Conservation (phyloP, 2,329 filamentous ascomycete species). For the Cryoendolithus antarcticus region DNA sequence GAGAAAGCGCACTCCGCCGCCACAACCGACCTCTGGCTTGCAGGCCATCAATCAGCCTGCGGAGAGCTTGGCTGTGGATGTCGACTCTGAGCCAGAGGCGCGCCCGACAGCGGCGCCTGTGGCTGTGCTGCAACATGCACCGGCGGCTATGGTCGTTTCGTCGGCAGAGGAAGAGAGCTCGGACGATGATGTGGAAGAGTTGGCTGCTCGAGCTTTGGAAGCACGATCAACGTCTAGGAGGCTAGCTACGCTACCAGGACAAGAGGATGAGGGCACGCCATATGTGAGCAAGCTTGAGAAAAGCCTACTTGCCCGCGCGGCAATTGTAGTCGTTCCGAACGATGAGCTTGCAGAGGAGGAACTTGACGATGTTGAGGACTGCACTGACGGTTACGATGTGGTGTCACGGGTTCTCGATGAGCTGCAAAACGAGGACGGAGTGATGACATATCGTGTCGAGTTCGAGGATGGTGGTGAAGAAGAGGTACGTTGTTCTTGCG, state of each 20-base stretch:
- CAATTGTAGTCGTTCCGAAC: slow-evolving; percentile 2
- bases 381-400: slow-evolving; percentile 14
- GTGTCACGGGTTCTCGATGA: slow-evolving; percentile 31
- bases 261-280: no score
- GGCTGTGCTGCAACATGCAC: slow-evolving; percentile 11
- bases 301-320: background rate
- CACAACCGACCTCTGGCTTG: slow-evolving; percentile 5
- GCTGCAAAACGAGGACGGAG: slow-evolving; percentile 17
- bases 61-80: slow-evolving; percentile 1
- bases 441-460: slow-evolving; percentile 28
- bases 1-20: slow-evolving; percentile 1
- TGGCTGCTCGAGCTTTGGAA: background rate
- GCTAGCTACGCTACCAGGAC: no score
- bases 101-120: slow-evolving; percentile 6
- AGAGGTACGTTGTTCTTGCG: slow-evolving; percentile 26
- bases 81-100: slow-evolving; percentile 5
- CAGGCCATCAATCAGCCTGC: slow-evolving; percentile 5
- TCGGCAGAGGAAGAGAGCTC: slow-evolving; percentile 4
- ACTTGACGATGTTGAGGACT: slow-evolving; percentile 14
- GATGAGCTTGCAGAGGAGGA: slow-evolving; percentile 5
- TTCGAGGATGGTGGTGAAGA: slow-evolving; percentile 28
- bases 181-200: slow-evolving; percentile 1
- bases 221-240: background rate
- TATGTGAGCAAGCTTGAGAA: background rate
- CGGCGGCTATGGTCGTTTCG: slow-evolving; percentile 2